A percentile compares a stretch with the other conserved stretches of the same genome.
Conservation (phyloP, 805 yeast genomes). For the Naumovozyma baii region DNA sequence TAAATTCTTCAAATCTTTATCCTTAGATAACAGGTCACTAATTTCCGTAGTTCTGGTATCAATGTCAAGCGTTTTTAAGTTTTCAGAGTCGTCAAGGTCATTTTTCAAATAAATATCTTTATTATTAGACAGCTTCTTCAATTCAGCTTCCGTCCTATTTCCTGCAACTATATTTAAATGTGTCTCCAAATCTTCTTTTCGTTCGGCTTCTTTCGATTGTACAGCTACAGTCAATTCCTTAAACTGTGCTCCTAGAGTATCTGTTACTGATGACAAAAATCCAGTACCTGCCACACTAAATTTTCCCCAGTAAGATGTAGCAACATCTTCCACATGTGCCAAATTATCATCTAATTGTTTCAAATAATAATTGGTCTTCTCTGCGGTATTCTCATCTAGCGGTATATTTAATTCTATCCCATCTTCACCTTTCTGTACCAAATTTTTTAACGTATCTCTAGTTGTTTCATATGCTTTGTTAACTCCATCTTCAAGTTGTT, state of each 20-base stretch:
- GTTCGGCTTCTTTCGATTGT: not conserved
- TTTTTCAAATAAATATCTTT: constrained; percentile 34
- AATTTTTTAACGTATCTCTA: not conserved
- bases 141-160: constrained; percentile 54
- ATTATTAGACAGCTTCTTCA: constrained; percentile 45
- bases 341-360: constrained; percentile 67
- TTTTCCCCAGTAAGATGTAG: constrained; percentile 37
- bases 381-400: constrained; percentile 13
- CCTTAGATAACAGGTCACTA: constrained; percentile 36
- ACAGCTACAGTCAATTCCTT: constrained; percentile 11
- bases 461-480: constrained; percentile 23
- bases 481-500: constrained; percentile 43
- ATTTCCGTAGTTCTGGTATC: constrained; percentile 44
- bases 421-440: constrained; percentile 14
- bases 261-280: constrained; percentile 24
- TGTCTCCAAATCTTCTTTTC: constrained; percentile 11
- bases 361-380: constrained; percentile 49
- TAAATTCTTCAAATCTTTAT: constrained; percentile 43
- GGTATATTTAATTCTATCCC: constrained; percentile 24
- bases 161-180: constrained; percentile 36
- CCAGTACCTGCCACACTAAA: constrained; percentile 13
- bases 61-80: constrained; percentile 29
- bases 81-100: not conserved
- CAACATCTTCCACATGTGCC: constrained; percentile 62
- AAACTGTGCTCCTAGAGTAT: constrained; percentile 13